phyloP scores from a whole-genome alignment of 371 early-diverging fungal genomes.

The Scutellospora calospora region DNA sequence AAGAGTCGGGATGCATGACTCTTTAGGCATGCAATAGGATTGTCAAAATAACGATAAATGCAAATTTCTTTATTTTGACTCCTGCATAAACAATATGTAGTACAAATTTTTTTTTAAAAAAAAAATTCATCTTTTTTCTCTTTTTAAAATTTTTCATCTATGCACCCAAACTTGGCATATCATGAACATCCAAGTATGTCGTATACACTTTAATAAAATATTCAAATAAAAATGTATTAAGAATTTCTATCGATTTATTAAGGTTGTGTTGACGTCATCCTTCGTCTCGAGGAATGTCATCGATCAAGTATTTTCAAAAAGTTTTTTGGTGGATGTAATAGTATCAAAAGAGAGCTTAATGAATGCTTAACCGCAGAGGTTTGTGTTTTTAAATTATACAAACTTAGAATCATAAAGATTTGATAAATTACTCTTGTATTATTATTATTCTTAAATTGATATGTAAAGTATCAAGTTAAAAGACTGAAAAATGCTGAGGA shows the following conservation, averaged over 20 bases:
- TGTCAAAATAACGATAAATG: too few species aligned
- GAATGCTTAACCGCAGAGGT: conserved; percentile 37
- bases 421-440: background rate
- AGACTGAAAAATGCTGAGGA: conserved; percentile 22
- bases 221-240: background rate
- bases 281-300: conserved; percentile 40
- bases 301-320: conserved; percentile 10
- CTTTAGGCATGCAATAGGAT: too few species aligned
- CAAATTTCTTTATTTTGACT: too few species aligned
- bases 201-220: background rate
- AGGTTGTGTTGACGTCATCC: conserved; percentile 33
- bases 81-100: too few species aligned
- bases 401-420: background rate
- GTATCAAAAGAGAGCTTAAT: conserved; percentile 30
- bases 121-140: too few species aligned
- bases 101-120: too few species aligned
- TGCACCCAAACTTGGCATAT: conserved; percentile 36
- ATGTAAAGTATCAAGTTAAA: conserved; percentile 12
- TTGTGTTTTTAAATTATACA: background rate
- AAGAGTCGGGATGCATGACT: too few species aligned
- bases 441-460: background rate
- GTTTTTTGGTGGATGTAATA: conserved; percentile 38
- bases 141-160: background rate
- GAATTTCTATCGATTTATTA: background rate
- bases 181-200: conserved; percentile 33